Evolutionary conservation across 371 early-diverging fungal genomes (phyloP).

Genomic region (Mortierella sp.): DNA sequence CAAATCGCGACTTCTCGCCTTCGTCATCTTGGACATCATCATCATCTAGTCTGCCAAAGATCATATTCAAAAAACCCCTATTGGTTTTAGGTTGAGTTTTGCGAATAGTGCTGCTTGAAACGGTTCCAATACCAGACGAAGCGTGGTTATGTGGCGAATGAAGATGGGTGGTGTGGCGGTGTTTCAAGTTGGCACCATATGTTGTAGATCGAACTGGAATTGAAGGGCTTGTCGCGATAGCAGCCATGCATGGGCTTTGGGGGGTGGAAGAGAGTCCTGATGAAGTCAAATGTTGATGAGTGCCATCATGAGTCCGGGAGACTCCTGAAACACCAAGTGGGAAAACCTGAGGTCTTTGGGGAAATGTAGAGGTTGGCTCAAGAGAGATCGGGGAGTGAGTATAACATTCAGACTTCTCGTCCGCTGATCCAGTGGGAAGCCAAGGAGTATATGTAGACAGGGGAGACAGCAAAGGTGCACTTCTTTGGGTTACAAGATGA

Average conservation of each 20-base stretch:
- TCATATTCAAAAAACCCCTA: slow-evolving; percentile 52
- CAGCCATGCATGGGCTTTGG: not conserved
- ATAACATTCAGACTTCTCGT: not conserved
- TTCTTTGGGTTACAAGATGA: not conserved
- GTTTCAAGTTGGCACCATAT: not conserved
- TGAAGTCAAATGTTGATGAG: not conserved
- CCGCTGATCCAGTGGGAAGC: not conserved
- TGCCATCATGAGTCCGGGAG: not conserved
- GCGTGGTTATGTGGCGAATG: not conserved
- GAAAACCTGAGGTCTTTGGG: not conserved
- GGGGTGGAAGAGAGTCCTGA: not conserved
- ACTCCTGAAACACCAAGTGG: not conserved
- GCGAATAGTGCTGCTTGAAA: not conserved
- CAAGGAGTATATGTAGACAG: not conserved
- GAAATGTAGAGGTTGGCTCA: not conserved
- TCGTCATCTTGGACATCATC: slow-evolving; percentile 24
- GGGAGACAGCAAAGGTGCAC: not conserved
- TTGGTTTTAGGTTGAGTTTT: slow-evolving; percentile 6
- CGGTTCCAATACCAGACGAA: slow-evolving; percentile 1
- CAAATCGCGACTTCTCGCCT: slow-evolving; percentile 33
- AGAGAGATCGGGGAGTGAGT: not conserved
- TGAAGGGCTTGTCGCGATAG: not conserved
- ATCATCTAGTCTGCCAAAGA: slow-evolving; percentile 50
- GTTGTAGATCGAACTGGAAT: not conserved
- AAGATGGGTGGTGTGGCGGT: not conserved